Conservation (phyloP, 2,329 filamentous ascomycete species). For the Atkinsonella hypoxylon region DNA sequence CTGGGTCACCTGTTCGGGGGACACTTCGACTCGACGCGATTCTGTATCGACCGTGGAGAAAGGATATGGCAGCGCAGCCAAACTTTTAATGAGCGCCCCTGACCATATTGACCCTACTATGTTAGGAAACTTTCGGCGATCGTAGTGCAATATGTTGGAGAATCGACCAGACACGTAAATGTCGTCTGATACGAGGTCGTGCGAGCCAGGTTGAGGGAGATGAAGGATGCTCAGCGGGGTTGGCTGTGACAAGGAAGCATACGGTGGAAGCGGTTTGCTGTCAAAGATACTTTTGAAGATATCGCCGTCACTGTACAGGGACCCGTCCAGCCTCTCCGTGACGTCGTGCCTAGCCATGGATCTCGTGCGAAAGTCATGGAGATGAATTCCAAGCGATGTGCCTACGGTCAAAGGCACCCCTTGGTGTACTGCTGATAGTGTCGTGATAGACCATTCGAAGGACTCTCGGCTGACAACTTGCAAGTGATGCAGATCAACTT, state of each 20-base stretch:
- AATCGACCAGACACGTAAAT: constrained; percentile 87
- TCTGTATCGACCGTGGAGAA: constrained; percentile 53
- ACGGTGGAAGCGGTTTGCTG: constrained; percentile 40
- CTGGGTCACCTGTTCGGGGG: constrained; percentile 38
- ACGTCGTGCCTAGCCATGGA: constrained; percentile 19
- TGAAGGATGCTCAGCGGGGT: constrained; percentile 77
- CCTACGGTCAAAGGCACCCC: constrained; percentile 70
- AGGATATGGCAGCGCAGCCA: constrained; percentile 57
- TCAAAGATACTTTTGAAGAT: constrained; percentile 34
- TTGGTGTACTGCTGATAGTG: constrained; percentile 58
- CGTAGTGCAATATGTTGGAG: constrained; percentile 78
- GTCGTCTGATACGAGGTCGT: constrained; percentile 52
- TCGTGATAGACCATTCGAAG: constrained; percentile 75
- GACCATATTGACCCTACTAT: constrained; percentile 72
- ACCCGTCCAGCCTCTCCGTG: constrained; percentile 24
- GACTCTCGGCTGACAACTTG: constrained; percentile 54
- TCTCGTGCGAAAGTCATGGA: constrained; percentile 60
- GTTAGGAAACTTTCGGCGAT: constrained; percentile 71
- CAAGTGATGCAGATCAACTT: constrained; percentile 69
- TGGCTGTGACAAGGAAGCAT: constrained; percentile 66
- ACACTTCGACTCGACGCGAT: constrained; percentile 42
- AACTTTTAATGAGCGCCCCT: constrained; percentile 63
- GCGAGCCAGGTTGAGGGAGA: constrained; percentile 44
- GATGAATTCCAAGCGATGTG: constrained; percentile 67
- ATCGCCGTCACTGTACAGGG: constrained; percentile 14